Evolutionary conservation across 768 basidiomycete genomes (phyloP), one percentile per base, ranked within the genome.

Genomic region (Hygrocybe coccinea): DNA sequence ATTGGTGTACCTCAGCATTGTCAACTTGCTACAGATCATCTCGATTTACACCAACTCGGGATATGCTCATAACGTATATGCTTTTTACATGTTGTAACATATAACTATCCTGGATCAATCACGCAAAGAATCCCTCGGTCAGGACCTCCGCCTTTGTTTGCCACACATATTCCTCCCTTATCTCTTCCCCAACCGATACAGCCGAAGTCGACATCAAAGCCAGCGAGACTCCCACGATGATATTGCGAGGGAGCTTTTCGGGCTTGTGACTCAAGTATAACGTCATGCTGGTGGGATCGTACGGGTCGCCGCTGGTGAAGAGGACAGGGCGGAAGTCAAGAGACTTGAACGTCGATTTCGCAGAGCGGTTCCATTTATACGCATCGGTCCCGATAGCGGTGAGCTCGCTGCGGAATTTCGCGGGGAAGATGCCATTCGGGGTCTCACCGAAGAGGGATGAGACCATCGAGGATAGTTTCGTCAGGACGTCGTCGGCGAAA

Each of bases 291-390:
- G 5, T 35, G 10, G 36, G 51, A 39, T 52, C 51, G 38, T 41
- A 52, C 12, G 34, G 51, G 10, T 52, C 51, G 19, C 3, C 35
- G 51, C 51, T 41, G 15, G 36, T 37, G 51, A 52, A 52, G 2
- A 52, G 14, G 51, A 52, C 51, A n/a, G 51, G 51, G 5, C 24
- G 51, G 36, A 52, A 52, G 24, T 52, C 51, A n/a, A 52, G 51
- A 4, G 51, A 14, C 7, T 38, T 37, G 51, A 38, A 52, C 2
- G 51, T 38, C 2, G 51, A 17, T 52, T 52, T 52, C 4, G 21
- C 35, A 9, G 35, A 10, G n/a, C 37, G 12, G 51, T 52, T 52
- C 51, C 51, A 52, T 7, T 41, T 5, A 25, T 38, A 52, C 2
- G 51, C 51, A 2, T 52, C 51, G 14, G n/a, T 21, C 19, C 51